These are phyloP conservation scores for Yamadazyma kanchanaburiensis DNA, from an alignment of 1,139 yeast species.

Conservation along the genomic window DNA sequence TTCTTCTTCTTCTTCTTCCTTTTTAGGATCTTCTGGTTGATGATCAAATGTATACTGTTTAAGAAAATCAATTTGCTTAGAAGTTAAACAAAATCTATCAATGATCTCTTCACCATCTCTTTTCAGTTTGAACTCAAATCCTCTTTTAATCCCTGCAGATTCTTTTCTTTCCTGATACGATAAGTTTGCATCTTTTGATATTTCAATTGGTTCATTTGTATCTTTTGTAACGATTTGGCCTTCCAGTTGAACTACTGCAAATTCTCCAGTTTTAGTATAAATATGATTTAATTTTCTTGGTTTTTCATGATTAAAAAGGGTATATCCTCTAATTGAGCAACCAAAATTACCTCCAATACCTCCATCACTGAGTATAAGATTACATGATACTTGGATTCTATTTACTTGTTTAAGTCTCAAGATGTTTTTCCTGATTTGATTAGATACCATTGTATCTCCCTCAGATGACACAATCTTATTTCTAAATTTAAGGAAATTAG, in stretches of 20 bases:
- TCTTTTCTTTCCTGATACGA: slow-evolving; percentile 38
- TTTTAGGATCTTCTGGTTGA: slow-evolving; percentile 16
- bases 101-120: slow-evolving; percentile 25
- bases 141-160: slow-evolving; percentile 28
- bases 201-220: slow-evolving; percentile 17
- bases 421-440: slow-evolving; percentile 48
- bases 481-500: slow-evolving; percentile 30
- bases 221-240: slow-evolving; percentile 22
- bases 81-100: slow-evolving; percentile 24
- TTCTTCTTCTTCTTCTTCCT: slow-evolving; percentile 12
- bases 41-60: slow-evolving; percentile 37
- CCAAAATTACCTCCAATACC: slow-evolving; percentile 42
- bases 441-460: slow-evolving; percentile 38
- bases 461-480: slow-evolving; percentile 4
- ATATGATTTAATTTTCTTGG: slow-evolving; percentile 36
- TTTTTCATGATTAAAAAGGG: slow-evolving; percentile 56
- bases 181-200: slow-evolving; percentile 12
- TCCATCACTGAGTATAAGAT: slow-evolving; percentile 43
- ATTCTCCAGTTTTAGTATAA: slow-evolving; percentile 48
- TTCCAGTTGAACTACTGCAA: slow-evolving; percentile 52
- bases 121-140: slow-evolving; percentile 18
- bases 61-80: slow-evolving; percentile 27
- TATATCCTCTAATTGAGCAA: slow-evolving; percentile 70
- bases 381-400: slow-evolving; percentile 61
- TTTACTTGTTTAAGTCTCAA: slow-evolving; percentile 57